Evolutionary conservation across 2,329 filamentous ascomycete genomes (phyloP), one percentile per base, ranked within the genome.

Genomic region (Pseudogymnoascus sp.): DNA sequence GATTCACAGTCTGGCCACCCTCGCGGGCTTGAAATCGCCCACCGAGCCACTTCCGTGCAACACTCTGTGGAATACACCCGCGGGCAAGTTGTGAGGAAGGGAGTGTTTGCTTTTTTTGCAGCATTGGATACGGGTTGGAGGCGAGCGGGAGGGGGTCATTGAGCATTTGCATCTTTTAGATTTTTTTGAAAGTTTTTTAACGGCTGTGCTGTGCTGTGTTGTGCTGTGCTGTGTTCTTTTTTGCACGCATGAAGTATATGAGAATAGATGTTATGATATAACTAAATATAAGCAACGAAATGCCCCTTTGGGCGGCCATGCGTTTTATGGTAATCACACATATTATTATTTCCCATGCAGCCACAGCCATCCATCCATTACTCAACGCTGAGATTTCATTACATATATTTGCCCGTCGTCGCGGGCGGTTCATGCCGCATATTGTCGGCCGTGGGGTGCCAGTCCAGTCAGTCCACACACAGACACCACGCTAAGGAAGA

Each of bases 1-100:
- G 61, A 87, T 97, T 67, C 87, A 89, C 66, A 81, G 78, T 63
- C 77, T 84, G 36, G 78, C 82, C 4, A 76, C 87, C 22, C 76
- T 87, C 5, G 69, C 68, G 30, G 68, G 68, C 22, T 39, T 58
- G 25, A 54, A 54, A 12, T 28, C 18, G 14, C 47, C 47, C 6
- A 33, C 20, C 33, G 47, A 54, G 28, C 47, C 47, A 33, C 47
- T 54, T 30, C 47, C 47, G 14, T 54, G 47, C 47, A 54, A 54
- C 5, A 54, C 47, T 54, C 2, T 54, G 47, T 25, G 62, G 61
- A 12, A 69, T 67, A 14, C 68, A 67, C 12, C 70, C 69, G 11
- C 66, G 59, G 22, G 64, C 18, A 54, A 54, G n/a, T 54, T 54
- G 47, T 54, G 47, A 54, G 47, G 2, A 22, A 4, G 20, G 20